phyloP scores from a whole-genome alignment of 768 basidiomycete genomes.

The Mycena albidolilacea region DNA sequence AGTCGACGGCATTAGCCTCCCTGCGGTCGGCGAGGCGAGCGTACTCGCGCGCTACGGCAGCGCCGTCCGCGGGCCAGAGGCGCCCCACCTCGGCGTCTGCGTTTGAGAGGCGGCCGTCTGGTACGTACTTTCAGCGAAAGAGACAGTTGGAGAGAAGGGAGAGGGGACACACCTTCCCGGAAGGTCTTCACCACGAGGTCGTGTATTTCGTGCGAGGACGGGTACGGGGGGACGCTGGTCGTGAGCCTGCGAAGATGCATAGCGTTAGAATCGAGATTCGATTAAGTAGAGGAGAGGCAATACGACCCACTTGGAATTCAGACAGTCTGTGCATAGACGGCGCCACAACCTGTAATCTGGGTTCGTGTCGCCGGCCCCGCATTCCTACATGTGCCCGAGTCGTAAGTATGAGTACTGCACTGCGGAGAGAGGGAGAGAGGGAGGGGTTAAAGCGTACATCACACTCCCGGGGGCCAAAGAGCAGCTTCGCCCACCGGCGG shows the following conservation, averaged over 20 bases:
- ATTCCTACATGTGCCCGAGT: slow-evolving; percentile 17
- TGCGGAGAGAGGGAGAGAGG: neutral
- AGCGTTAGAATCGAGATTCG: neutral
- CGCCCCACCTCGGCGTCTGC: slow-evolving; percentile 23
- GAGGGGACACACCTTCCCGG: slow-evolving; percentile 15
- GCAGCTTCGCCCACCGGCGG: slow-evolving; percentile 44
- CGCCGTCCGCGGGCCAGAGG: slow-evolving; percentile 29
- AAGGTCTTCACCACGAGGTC: slow-evolving; percentile 21
- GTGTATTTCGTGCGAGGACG: slow-evolving; percentile 16
- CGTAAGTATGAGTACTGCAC: neutral
- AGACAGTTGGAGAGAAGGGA: neutral
- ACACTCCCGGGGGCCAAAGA: slow-evolving; percentile 45
- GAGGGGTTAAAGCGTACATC: slow-evolving; percentile 37
- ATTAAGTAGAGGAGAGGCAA: neutral
- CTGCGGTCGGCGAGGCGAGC: slow-evolving; percentile 3
- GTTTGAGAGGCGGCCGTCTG: slow-evolving; percentile 9
- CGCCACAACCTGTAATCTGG: slow-evolving; percentile 31
- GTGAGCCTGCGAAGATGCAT: slow-evolving; percentile 4
- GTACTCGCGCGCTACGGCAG: slow-evolving; percentile 26
- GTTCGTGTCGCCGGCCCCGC: slow-evolving; percentile 5
- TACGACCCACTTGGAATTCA: slow-evolving; percentile 10
- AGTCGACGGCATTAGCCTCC: too few relatives aligned
- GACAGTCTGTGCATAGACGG: slow-evolving; percentile 34
- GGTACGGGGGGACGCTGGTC: slow-evolving; percentile 10
- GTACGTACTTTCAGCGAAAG: neutral